Base-by-base conservation (phyloP, 2,329 filamentous ascomycete species). In the Fusarium fujikuroi region DNA sequence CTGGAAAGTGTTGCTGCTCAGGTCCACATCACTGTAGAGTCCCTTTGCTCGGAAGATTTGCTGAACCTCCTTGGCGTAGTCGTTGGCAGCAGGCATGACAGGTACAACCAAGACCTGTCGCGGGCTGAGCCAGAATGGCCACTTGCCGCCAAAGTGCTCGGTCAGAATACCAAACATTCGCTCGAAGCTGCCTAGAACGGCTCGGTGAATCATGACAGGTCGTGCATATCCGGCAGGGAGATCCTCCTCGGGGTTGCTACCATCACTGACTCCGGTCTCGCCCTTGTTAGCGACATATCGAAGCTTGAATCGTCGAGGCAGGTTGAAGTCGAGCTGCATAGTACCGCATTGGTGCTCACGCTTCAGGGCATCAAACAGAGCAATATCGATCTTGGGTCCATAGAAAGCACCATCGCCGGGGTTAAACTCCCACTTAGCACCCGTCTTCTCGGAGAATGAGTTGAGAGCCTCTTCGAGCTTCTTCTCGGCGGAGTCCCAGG, bases 331-430 rank as follows among this genome's bases (percentile, higher is more conserved):
- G 80, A 97, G 93, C 84, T 98, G 95, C 76, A 98, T 97, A 18
- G 95, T 98, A 76, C 95, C 82, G 71, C 82, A 83, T 76, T 84
- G 82, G 71, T 81, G 80, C 61, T 83, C 93, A 81, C 95, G 90
- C 83, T 91, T 91, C 75, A 98, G 86, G 50, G 94, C 94, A 83
- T 98, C 95, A 58, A 91, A 92, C 79, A 99, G 95, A 70, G 94
- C 97, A 79, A 99, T 96, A 78, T 99, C 96, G 77, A 98, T 97
- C 89, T 99, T 99, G 58, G 96, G 96, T 4, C 96, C 96, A 82
- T 99, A 99, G 85, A 98, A 99, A 60, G 96, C 96, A 80, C 96
- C 96, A 78, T 99, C 96, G 64, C 95, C 96, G 68, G 94, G 92
- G 83, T 98, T 97, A 58, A 97, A 87, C 81, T 94, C 92, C 96